phyloP scores from a whole-genome alignment of 345 rosid genomes.

The Acer yangbiense region DNA sequence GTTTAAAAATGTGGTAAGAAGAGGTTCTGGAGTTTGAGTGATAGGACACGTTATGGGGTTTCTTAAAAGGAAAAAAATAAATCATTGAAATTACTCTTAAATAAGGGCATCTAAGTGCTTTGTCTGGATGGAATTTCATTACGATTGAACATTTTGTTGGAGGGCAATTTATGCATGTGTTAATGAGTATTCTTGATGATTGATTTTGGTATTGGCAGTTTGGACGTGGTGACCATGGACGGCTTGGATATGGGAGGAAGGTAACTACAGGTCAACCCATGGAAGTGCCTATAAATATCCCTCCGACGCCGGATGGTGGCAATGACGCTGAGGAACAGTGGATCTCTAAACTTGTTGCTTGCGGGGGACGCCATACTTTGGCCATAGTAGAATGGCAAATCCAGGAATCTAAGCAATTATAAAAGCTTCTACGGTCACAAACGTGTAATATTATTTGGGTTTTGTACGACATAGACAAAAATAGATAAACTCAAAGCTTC shows the following conservation, averaged over 20 bases:
- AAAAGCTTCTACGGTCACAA: background rate
- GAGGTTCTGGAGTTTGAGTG: background rate
- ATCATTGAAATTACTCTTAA: too few relatives aligned
- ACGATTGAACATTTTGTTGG: too few relatives aligned
- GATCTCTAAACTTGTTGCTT: constrained; percentile 78
- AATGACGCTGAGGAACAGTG: constrained; percentile 56
- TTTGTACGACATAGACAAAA: background rate
- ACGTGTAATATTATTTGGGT: background rate
- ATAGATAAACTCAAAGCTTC: too few relatives aligned
- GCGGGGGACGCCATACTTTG: constrained; percentile 94
- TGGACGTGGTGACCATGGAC: constrained; percentile 97
- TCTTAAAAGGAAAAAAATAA: too few relatives aligned
- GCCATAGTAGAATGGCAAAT: constrained; percentile 79
- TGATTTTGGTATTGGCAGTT: constrained; percentile 51
- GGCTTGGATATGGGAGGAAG: constrained; percentile 91
- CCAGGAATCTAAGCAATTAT: constrained; percentile 23
- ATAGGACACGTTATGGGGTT: background rate
- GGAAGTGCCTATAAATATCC: constrained; percentile 74
- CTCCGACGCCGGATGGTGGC: constrained; percentile 47
- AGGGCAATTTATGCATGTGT: background rate
- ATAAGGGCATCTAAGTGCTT: too few relatives aligned
- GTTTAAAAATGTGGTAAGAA: background rate
- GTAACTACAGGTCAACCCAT: constrained; percentile 87
- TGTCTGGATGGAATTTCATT: too few relatives aligned
- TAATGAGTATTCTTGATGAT: background rate